A percentile compares a stretch with the other conserved stretches of the same genome.
Evolutionary conservation across 2,329 filamentous ascomycete species (phyloP).

Genomic region (Huntiella bhutanensis): DNA sequence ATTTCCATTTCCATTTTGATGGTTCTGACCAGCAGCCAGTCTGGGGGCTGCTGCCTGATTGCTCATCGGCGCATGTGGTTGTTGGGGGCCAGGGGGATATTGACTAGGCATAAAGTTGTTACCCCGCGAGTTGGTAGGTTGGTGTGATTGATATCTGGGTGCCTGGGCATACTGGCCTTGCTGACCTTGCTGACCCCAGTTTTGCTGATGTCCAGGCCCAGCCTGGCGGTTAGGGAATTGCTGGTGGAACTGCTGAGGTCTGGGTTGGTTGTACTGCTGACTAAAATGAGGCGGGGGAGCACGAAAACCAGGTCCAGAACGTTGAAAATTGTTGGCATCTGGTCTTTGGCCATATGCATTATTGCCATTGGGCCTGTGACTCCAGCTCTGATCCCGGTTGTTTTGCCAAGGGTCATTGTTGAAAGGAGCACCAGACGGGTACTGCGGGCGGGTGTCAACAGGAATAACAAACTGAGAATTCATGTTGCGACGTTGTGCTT

Average conservation of each 20-base stretch:
- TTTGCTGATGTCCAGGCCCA: background rate
- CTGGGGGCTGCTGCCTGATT: too few relatives aligned
- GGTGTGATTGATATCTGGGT: too few relatives aligned
- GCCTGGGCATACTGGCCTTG: too few relatives aligned
- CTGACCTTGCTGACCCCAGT: too few relatives aligned
- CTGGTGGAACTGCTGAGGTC: background rate
- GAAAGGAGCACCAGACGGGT: background rate
- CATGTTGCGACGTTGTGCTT: slow-evolving; percentile 45
- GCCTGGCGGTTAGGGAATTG: background rate
- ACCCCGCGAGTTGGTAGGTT: too few relatives aligned
- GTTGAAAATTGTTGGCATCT: too few relatives aligned
- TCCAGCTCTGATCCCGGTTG: background rate
- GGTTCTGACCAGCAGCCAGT: background rate
- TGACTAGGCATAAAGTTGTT: too few relatives aligned
- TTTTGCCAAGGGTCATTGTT: background rate
- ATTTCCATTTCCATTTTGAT: background rate
- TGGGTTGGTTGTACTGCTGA: background rate
- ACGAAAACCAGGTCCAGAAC: too few relatives aligned
- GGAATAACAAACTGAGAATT: slow-evolving; percentile 38
- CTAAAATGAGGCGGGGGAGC: too few relatives aligned
- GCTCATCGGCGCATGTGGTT: background rate
- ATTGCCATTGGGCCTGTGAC: too few relatives aligned
- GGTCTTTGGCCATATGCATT: too few relatives aligned
- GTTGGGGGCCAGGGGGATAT: background rate
- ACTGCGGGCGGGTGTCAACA: slow-evolving; percentile 27